These are phyloP conservation scores for Pulveroboletus sp. DNA, from an alignment of 768 basidiomycete species.

Conservation along the genomic window DNA sequence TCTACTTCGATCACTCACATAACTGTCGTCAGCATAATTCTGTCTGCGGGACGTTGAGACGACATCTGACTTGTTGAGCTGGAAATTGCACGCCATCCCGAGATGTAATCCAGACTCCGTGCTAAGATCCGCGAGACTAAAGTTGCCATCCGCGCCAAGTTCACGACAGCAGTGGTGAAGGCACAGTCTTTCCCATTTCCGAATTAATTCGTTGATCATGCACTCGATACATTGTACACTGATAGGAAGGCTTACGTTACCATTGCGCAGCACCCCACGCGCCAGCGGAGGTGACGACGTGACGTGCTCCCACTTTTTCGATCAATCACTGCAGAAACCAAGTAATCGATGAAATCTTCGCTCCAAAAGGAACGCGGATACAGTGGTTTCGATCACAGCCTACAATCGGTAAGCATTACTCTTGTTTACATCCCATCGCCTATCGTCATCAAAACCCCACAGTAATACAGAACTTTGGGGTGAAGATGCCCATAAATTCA, in stretches of 20 bases:
- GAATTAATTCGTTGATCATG: conserved; percentile 12
- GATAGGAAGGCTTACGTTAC: conserved; percentile 47
- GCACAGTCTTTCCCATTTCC: conserved; percentile 15
- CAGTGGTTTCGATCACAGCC: conserved; percentile 48
- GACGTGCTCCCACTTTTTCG: conserved; percentile 57
- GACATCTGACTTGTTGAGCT: conserved; percentile 53
- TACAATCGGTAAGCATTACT: conserved; percentile 45
- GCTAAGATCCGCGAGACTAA: conserved; percentile 16
- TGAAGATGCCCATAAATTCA: conserved; percentile 29
- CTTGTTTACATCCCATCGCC: background rate
- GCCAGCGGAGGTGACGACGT: conserved; percentile 50
- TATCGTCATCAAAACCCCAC: background rate
- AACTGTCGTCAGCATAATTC: conserved; percentile 35
- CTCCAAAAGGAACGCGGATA: conserved; percentile 51
- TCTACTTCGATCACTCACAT: background rate
- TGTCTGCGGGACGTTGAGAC: conserved; percentile 59
- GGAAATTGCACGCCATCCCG: conserved; percentile 58
- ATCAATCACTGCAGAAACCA: conserved; percentile 44
- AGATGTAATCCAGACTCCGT: conserved; percentile 58
- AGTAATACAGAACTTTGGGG: conserved; percentile 31
- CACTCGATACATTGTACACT: no score
- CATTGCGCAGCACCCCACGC: conserved; percentile 48
- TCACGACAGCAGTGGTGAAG: conserved; percentile 35
- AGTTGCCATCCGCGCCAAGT: conserved; percentile 10
- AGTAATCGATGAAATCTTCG: conserved; percentile 38